Evolutionary conservation across 2,329 filamentous ascomycete species (phyloP).

Genomic region (Sclerotinia nivalis): DNA sequence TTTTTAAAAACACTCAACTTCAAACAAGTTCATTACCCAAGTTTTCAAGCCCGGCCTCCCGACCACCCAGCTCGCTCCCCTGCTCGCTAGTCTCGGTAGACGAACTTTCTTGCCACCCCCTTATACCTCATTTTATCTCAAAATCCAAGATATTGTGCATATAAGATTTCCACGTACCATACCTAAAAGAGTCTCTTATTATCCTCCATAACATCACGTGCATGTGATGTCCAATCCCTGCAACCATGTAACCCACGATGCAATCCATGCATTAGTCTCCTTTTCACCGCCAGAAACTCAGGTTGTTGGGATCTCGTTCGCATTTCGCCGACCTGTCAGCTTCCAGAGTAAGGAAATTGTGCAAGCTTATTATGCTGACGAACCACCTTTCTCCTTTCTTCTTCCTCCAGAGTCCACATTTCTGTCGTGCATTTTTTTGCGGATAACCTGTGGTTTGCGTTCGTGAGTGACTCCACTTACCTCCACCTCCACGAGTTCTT

Average conservation of each 20-base stretch:
- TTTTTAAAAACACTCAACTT: background rate
- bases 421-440: conserved; percentile 20
- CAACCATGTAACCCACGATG: background rate
- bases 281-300: conserved; percentile 22
- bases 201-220: background rate
- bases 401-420: background rate
- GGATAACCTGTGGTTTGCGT: background rate
- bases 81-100: background rate
- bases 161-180: background rate
- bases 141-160: background rate
- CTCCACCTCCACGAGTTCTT: conserved; percentile 1
- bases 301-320: conserved; percentile 15
- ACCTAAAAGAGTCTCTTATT: background rate
- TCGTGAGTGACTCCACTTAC: background rate
- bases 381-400: conserved; percentile 7
- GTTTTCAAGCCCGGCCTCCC: no score
- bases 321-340: conserved; percentile 2
- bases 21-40: background rate
- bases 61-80: background rate
- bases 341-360: background rate
- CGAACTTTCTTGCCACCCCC: background rate
- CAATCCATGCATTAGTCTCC: conserved; percentile 6
- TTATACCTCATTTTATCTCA: background rate
- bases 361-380: conserved; percentile 8
- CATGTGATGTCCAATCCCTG: background rate